phyloP scores from a whole-genome alignment of 73 alveolate species.

The Diophrys sp. region DNA sequence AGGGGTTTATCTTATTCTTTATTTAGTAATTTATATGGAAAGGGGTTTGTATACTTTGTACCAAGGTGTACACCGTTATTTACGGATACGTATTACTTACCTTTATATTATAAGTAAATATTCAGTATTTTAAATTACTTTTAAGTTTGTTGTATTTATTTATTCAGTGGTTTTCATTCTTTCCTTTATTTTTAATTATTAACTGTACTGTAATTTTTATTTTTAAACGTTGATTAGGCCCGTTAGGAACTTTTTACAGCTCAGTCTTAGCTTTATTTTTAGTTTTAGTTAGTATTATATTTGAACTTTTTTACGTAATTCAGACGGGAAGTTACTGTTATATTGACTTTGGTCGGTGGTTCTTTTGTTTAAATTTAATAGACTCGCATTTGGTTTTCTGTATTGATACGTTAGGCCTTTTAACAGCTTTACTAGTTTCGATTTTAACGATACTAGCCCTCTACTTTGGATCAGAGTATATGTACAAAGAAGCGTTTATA shows the following conservation, averaged over 20 bases:
- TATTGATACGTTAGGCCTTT: not conserved
- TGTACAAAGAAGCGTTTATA: slow-evolving; percentile 17
- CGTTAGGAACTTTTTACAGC: slow-evolving; percentile 14
- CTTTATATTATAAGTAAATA: no score
- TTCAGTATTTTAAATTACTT: no score
- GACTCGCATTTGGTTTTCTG: slow-evolving; percentile 23
- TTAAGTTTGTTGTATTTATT: no score
- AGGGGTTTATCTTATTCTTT: not conserved
- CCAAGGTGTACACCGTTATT: no score
- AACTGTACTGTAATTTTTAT: slow-evolving; percentile 8
- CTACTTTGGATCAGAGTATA: slow-evolving; percentile 16
- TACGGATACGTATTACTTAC: no score
- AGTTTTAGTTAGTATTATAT: not conserved
- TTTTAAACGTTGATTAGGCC: slow-evolving; percentile 21
- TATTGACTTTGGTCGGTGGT: slow-evolving; percentile 18
- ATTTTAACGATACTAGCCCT: slow-evolving; percentile 9
- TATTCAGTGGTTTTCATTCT: not conserved
- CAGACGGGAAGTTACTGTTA: not conserved
- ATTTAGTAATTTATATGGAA: not conserved
- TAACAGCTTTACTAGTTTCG: not conserved
- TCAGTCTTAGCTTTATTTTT: not conserved
- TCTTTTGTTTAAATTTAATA: slow-evolving; percentile 10
- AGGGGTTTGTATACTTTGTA: not conserved
- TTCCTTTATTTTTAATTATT: not conserved
- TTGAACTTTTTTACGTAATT: not conserved